These are phyloP conservation scores for Melampsora larici-populina DNA, from an alignment of 1,284 basidiomycete species.

Conservation along the genomic window DNA sequence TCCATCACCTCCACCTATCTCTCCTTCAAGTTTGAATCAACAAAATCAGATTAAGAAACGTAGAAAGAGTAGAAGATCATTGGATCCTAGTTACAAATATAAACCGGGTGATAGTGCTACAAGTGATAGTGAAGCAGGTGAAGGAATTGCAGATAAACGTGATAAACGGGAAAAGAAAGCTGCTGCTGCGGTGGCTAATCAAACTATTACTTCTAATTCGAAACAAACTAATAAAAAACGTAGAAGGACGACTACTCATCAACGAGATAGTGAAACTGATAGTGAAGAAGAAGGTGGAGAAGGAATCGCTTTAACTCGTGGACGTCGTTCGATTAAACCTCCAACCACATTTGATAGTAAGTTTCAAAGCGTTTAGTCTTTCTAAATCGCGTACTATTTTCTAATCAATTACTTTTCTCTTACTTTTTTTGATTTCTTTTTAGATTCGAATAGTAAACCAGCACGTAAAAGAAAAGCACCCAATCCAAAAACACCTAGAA, in stretches of 20 bases:
- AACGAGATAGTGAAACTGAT: constrained; percentile 5
- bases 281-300: constrained; percentile 32
- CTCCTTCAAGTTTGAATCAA: constrained; percentile 4
- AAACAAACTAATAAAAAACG: neutral
- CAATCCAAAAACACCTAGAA: neutral
- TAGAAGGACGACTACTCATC: neutral
- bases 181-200: constrained; percentile 6
- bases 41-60: constrained; percentile 27
- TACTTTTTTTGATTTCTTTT: neutral
- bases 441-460: neutral
- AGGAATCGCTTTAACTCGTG: constrained; percentile 28
- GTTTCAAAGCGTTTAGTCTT: no score
- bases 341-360: constrained; percentile 12
- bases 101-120: constrained; percentile 32
- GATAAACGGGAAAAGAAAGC: constrained; percentile 34
- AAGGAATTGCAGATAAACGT: constrained; percentile 38
- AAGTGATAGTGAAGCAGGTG: constrained; percentile 39
- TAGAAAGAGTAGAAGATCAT: constrained; percentile 20
- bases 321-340: constrained; percentile 9
- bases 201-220: neutral
- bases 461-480: neutral
- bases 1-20: neutral
- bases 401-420: neutral
- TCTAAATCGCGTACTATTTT: neutral
- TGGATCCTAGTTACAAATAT: constrained; percentile 39